Evolutionary conservation across 192 early-diverging fungal species (phyloP).

Genomic region (Chytriomyces confervae): DNA sequence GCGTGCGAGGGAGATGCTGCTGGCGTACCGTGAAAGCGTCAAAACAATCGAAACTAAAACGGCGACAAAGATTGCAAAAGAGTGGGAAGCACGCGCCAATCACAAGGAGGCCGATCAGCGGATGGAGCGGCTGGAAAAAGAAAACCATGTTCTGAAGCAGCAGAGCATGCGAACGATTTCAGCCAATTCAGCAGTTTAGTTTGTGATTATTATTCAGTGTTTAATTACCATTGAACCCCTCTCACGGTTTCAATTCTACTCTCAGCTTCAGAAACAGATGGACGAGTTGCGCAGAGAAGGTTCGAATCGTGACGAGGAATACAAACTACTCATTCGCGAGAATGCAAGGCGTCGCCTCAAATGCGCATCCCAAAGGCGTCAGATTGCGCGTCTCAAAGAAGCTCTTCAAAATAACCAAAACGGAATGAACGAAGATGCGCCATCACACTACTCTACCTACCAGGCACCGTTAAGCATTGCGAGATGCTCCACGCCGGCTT

Average conservation of each 20-base stretch:
- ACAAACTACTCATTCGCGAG: constrained; percentile 39
- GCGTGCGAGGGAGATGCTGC: constrained; percentile 35
- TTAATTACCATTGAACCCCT: neutral
- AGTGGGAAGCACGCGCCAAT: constrained; percentile 45
- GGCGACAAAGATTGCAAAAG: constrained; percentile 30
- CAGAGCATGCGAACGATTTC: constrained; percentile 35
- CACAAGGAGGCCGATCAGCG: constrained; percentile 35
- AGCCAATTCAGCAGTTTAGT: constrained; percentile 35
- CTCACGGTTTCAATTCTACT: neutral
- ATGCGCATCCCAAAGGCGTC: constrained; percentile 29
- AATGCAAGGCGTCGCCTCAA: constrained; percentile 41
- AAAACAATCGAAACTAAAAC: constrained; percentile 41
- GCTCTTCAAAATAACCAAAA: neutral
- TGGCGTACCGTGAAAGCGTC: constrained; percentile 33
- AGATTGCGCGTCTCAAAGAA: neutral
- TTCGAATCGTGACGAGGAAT: constrained; percentile 34
- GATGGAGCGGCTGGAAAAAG: constrained; percentile 36
- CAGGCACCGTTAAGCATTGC: no score
- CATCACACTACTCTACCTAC: neutral
- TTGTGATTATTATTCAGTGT: neutral
- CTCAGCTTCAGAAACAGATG: constrained; percentile 38
- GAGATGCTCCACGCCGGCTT: no score
- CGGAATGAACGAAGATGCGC: neutral
- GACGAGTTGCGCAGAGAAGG: constrained; percentile 31
- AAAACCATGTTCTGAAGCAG: constrained; percentile 43